Evolutionary conservation across 108 stramenopile species (phyloP).

Genomic region (Fistulifera pelliculosa): DNA sequence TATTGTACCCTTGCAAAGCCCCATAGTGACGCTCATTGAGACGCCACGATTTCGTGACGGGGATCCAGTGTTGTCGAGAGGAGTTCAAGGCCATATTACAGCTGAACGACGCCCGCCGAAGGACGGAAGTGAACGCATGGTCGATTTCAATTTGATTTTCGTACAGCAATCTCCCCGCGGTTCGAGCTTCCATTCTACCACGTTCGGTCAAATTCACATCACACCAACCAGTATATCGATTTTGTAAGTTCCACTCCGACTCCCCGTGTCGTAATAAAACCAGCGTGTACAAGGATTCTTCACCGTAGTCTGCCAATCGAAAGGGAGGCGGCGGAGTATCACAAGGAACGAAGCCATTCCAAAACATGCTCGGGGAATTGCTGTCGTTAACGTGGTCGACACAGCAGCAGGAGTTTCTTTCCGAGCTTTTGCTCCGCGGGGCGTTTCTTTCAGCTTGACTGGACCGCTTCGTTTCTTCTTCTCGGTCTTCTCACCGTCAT

Average conservation of each 20-base stretch:
- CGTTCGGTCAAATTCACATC: conserved; percentile 66
- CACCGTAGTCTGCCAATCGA: conserved; percentile 58
- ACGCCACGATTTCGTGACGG: conserved; percentile 74
- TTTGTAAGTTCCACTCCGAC: conserved; percentile 70
- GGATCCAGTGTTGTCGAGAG: conserved; percentile 77
- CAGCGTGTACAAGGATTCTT: conserved; percentile 65
- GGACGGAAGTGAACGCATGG: conserved; percentile 72
- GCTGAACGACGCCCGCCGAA: conserved; percentile 64
- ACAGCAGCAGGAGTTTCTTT: too few relatives aligned
- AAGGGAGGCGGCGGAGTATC: conserved; percentile 47
- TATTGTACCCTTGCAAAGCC: conserved; percentile 76
- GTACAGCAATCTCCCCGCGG: conserved; percentile 61
- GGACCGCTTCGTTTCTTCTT: too few relatives aligned
- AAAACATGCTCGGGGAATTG: too few relatives aligned
- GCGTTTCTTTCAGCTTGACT: too few relatives aligned
- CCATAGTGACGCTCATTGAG: conserved; percentile 87
- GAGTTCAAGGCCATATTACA: conserved; percentile 72
- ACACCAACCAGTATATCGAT: conserved; percentile 77
- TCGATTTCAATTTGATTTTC: conserved; percentile 81
- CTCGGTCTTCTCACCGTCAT: too few relatives aligned
- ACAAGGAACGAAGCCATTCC: conserved; percentile 50
- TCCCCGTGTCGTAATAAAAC: conserved; percentile 76
- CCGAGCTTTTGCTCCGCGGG: too few relatives aligned
- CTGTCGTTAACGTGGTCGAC: too few relatives aligned
- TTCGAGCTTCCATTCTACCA: conserved; percentile 65